Evolutionary conservation across 192 early-diverging fungal species (phyloP).

Genomic region (Coemansia sp.): DNA sequence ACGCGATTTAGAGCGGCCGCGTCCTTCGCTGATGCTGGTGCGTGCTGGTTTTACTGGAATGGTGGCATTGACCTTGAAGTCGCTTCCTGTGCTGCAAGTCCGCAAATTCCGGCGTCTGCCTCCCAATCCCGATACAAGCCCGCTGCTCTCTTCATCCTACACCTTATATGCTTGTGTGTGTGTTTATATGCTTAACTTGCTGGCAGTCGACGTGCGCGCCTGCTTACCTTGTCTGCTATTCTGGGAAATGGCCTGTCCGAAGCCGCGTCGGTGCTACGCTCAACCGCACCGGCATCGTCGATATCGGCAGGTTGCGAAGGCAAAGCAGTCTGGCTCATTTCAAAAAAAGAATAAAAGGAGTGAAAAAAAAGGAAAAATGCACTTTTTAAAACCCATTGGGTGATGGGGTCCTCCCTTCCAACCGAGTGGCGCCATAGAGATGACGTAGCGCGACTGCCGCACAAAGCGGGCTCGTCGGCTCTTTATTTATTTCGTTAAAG

Average conservation of each 20-base stretch:
- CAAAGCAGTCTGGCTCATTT: no score
- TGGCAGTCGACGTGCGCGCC: background rate
- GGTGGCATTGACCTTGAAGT: slow-evolving; percentile 21
- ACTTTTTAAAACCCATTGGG: no score
- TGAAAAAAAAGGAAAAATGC: no score
- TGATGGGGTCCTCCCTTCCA: no score
- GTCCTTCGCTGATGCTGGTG: slow-evolving; percentile 1
- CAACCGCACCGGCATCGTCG: no score
- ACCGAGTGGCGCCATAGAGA: no score
- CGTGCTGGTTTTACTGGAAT: slow-evolving; percentile 12
- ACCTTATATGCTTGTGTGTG: no score
- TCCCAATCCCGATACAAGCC: slow-evolving; percentile 4
- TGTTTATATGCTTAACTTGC: background rate
- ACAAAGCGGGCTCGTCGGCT: background rate
- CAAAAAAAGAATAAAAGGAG: no score
- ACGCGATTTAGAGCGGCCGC: slow-evolving; percentile 37
- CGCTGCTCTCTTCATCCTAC: slow-evolving; percentile 22
- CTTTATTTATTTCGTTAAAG: no score
- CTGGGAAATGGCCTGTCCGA: slow-evolving; percentile 22
- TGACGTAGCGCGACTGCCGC: background rate
- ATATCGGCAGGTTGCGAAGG: no score
- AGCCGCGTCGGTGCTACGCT: background rate
- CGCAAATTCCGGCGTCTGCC: slow-evolving; percentile 11
- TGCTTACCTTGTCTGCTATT: slow-evolving; percentile 26
- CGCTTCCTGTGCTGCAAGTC: slow-evolving; percentile 19